A percentile compares a stretch with the other conserved stretches of the same genome.
phyloP scores from a whole-genome alignment of 768 basidiomycete species.

The Lactarius vividus region DNA sequence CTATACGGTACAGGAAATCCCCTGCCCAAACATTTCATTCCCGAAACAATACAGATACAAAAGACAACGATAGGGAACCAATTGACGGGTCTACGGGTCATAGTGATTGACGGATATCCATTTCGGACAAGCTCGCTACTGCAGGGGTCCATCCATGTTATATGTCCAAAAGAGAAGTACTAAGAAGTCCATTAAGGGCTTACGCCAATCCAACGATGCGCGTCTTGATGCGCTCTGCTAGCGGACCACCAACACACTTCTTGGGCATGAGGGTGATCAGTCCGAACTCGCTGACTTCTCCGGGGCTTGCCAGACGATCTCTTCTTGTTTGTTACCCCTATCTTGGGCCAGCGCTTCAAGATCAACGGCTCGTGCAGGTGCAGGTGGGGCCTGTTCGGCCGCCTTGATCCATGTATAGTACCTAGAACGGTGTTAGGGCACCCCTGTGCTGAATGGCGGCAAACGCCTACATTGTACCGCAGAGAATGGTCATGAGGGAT shows the following conservation, averaged over 20 bases:
- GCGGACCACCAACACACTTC: background rate
- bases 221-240: background rate
- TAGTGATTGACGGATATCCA: background rate
- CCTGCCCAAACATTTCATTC: background rate
- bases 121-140: background rate
- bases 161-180: background rate
- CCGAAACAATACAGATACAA: background rate
- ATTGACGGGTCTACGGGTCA: background rate
- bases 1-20: background rate
- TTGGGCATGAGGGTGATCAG: background rate
- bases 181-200: background rate
- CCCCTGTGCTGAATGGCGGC: background rate
- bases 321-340: slow-evolving; percentile 29
- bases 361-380: slow-evolving; percentile 37
- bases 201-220: background rate
- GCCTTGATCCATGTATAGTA: slow-evolving; percentile 60
- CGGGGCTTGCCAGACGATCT: slow-evolving; percentile 32
- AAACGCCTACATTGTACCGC: slow-evolving; percentile 61
- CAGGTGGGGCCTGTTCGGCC: slow-evolving; percentile 31
- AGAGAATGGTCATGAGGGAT: slow-evolving; percentile 55
- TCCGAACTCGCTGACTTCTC: slow-evolving; percentile 28
- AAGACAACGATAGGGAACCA: background rate
- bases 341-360: slow-evolving; percentile 38
- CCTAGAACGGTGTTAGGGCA: slow-evolving; percentile 32
- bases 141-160: background rate